Evolutionary conservation across 352 stramenopile species (phyloP).

Genomic region (Pythium dissotocum): DNA sequence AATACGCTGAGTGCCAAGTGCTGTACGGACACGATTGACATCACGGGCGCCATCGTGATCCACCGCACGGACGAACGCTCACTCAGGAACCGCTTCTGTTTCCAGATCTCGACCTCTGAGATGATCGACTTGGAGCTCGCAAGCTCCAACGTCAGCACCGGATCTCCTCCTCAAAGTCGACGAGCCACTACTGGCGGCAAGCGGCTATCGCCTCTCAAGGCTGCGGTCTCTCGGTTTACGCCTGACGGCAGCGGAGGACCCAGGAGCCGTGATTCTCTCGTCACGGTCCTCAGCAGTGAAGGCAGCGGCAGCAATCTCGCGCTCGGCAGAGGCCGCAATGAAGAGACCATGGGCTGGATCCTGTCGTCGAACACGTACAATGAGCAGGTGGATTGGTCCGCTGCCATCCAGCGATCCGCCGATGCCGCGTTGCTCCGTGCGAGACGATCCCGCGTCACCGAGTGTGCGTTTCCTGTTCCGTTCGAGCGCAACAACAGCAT

Average conservation of each 20-base stretch:
- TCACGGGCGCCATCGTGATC: conserved; percentile 81
- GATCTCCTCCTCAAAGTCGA: conserved; percentile 1
- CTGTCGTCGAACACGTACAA: conserved; percentile 62
- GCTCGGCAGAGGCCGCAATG: conserved; percentile 5
- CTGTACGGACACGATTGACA: conserved; percentile 65
- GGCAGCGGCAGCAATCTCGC: conserved; percentile 25
- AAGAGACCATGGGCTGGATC: conserved; percentile 62
- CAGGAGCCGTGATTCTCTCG: conserved; percentile 22
- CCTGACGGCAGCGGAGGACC: conserved; percentile 8
- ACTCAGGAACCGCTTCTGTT: conserved; percentile 77
- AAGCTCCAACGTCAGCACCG: background rate
- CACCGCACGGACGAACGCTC: conserved; percentile 67
- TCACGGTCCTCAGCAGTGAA: conserved; percentile 31
- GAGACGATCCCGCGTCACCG: conserved; percentile 58
- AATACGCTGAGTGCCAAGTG: conserved; percentile 22
- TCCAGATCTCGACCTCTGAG: conserved; percentile 73
- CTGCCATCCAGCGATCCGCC: conserved; percentile 64
- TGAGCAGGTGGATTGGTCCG: conserved; percentile 66
- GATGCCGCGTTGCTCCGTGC: conserved; percentile 66
- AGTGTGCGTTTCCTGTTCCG: conserved; percentile 43
- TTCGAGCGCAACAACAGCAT: conserved; percentile 45
- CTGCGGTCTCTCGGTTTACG: conserved; percentile 46
- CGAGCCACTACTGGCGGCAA: conserved; percentile 22
- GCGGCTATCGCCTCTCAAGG: conserved; percentile 66
- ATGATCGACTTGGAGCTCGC: conserved; percentile 18